A percentile compares a stretch with the other conserved stretches of the same genome.
These are phyloP conservation scores for Alternaria alternata DNA, from an alignment of 2,329 filamentous ascomycete species.

Conservation along the genomic window DNA sequence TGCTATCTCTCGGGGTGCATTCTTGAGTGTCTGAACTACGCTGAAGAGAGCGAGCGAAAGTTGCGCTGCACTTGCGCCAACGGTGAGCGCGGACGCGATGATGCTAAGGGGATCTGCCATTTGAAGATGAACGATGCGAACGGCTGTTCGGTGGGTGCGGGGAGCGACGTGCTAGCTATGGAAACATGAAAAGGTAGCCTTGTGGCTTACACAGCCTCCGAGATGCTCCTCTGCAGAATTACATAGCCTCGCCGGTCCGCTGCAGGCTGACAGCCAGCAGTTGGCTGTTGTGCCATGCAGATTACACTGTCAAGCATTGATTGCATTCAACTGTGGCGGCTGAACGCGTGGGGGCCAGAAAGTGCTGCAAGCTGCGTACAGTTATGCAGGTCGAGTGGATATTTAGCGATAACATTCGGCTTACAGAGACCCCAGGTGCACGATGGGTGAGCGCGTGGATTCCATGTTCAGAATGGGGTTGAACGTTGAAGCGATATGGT, in stretches of 20 bases:
- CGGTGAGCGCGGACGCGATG: slow-evolving; percentile 19
- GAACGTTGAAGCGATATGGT: not conserved
- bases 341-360: not conserved
- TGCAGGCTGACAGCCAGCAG: slow-evolving; percentile 3
- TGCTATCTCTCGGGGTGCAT: slow-evolving; percentile 26
- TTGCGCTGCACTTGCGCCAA: slow-evolving; percentile 24
- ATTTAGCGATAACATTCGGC: not conserved
- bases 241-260: slow-evolving; percentile 2
- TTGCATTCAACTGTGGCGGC: not conserved
- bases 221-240: slow-evolving; percentile 2
- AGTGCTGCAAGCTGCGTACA: not conserved
- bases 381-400: not conserved
- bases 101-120: slow-evolving; percentile 19
- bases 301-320: not conserved
- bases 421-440: not conserved
- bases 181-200: not conserved
- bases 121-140: not conserved
- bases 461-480: not conserved
- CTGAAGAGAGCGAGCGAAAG: slow-evolving; percentile 27
- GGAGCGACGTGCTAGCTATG: not conserved
- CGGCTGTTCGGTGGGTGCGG: not conserved
- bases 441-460: not conserved
- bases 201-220: slow-evolving; percentile 17
- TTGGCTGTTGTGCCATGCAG: not conserved
- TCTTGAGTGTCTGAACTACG: slow-evolving; percentile 24